Evolutionary conservation across 2,329 filamentous ascomycete species (phyloP).

Genomic region (Tolypocladium inflatum): DNA sequence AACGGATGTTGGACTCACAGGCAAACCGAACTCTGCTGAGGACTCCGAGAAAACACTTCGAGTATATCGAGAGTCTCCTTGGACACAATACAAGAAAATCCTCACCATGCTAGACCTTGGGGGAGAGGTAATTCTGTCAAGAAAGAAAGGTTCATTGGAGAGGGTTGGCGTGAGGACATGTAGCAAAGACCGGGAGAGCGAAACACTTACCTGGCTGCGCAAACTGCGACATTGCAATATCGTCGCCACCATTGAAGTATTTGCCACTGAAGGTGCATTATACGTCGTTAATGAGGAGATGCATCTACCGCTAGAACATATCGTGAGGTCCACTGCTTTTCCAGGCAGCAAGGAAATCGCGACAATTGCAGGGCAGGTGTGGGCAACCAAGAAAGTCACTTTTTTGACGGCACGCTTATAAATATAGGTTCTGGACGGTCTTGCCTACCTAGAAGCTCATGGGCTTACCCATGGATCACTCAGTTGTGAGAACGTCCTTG

Average conservation of each 20-base stretch:
- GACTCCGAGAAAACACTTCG: too few species aligned
- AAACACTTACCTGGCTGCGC: neutral
- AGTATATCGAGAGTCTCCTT: too few species aligned
- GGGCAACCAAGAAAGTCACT: neutral
- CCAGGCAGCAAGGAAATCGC: neutral
- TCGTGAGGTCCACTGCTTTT: neutral
- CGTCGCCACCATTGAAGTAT: neutral
- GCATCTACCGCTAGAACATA: neutral
- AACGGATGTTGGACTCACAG: too few species aligned
- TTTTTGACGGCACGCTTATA: neutral
- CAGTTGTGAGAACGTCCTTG: neutral
- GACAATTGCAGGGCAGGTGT: neutral
- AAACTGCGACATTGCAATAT: neutral
- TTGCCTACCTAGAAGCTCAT: neutral
- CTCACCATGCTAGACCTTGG: too few species aligned
- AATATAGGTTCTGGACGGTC: neutral
- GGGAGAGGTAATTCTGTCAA: too few species aligned
- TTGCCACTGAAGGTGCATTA: neutral
- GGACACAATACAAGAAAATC: too few species aligned
- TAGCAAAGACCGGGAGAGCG: neutral
- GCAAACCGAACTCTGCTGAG: too few species aligned
- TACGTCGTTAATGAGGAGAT: neutral
- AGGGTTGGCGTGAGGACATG: too few species aligned
- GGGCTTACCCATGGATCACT: neutral
- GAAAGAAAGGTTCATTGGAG: too few species aligned